These are phyloP conservation scores for Hydrangea macrophylla DNA, from an alignment of 148 eudicot genomes.

Conservation along the genomic window DNA sequence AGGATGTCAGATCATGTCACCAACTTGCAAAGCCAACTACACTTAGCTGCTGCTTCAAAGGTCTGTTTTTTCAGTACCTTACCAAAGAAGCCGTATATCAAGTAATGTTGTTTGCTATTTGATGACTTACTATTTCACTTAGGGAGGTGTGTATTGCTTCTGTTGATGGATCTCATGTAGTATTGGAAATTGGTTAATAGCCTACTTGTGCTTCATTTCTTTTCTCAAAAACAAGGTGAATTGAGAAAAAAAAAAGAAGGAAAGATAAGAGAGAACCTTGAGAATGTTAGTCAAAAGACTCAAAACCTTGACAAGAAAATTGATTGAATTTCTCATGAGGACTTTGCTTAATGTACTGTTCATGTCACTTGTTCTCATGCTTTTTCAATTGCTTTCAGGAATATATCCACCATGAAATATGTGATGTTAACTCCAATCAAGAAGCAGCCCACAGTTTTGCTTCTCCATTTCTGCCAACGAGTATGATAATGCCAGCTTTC, in stretches of 20 bases:
- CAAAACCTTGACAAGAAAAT: too few relatives aligned
- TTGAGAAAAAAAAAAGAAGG: too few relatives aligned
- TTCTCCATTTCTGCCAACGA: neutral
- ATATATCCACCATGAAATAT: conserved; percentile 18
- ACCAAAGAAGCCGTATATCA: neutral
- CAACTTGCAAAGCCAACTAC: conserved; percentile 25
- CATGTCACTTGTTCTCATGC: conserved; percentile 12
- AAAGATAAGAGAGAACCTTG: too few relatives aligned
- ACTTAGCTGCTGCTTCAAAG: conserved; percentile 28
- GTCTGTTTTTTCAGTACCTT: conserved; percentile 15
- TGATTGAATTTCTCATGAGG: neutral
- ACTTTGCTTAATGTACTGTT: neutral
- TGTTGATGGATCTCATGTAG: neutral
- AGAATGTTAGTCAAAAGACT: too few relatives aligned
- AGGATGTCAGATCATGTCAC: conserved; percentile 18
- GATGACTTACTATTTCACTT: neutral
- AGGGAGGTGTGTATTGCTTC: neutral
- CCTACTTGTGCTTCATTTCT: too few relatives aligned
- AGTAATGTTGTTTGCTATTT: neutral
- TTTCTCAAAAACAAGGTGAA: too few relatives aligned
- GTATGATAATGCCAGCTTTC: neutral
- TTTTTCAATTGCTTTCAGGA: conserved; percentile 17
- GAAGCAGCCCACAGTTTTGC: conserved; percentile 8
- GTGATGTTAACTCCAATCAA: conserved; percentile 16
- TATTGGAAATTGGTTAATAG: neutral